A percentile compares a stretch with the other conserved stretches of the same genome.
These are phyloP conservation scores for Penicillium longicatenatum DNA, from an alignment of 495 filamentous ascomycete genomes.

Conservation along the genomic window DNA sequence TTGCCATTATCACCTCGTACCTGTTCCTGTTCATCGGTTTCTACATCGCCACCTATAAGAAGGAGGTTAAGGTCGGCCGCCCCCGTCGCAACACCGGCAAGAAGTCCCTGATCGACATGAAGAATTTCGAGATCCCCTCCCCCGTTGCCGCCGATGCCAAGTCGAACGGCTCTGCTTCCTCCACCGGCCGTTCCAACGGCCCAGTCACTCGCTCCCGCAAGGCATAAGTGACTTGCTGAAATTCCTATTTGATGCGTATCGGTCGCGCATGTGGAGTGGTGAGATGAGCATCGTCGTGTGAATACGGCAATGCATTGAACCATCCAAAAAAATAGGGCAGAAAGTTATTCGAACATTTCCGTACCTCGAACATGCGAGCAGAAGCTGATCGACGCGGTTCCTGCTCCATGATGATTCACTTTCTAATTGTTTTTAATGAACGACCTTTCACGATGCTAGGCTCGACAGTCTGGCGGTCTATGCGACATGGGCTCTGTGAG, in stretches of 20 bases:
- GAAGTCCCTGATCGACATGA: constrained; percentile 57
- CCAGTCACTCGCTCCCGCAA: constrained; percentile 53
- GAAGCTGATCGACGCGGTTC: constrained; percentile 12
- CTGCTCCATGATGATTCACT: constrained; percentile 26
- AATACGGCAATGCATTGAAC: constrained; percentile 1
- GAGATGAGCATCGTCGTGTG: neutral
- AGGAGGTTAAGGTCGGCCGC: constrained; percentile 65
- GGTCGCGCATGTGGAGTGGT: neutral
- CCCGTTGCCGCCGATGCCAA: constrained; percentile 27
- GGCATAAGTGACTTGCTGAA: constrained; percentile 35
- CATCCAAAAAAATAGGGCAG: constrained; percentile 3
- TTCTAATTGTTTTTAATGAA: constrained; percentile 50
- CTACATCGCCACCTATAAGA: constrained; percentile 97
- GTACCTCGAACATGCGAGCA: constrained; percentile 13
- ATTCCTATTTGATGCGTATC: neutral
- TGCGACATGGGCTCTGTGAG: constrained; percentile 25
- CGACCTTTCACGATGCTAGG: constrained; percentile 47
- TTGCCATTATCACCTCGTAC: constrained; percentile 89
- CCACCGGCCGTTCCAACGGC: constrained; percentile 45
- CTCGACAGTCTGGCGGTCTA: constrained; percentile 32
- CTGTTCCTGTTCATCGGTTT: constrained; percentile 98
- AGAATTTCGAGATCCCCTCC: constrained; percentile 50
- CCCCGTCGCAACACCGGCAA: constrained; percentile 54
- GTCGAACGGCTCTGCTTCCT: constrained; percentile 36
- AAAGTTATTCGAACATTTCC: constrained; percentile 22